Evolutionary conservation across 352 stramenopile genomes (phyloP).

Genomic region (Pythium volutum): DNA sequence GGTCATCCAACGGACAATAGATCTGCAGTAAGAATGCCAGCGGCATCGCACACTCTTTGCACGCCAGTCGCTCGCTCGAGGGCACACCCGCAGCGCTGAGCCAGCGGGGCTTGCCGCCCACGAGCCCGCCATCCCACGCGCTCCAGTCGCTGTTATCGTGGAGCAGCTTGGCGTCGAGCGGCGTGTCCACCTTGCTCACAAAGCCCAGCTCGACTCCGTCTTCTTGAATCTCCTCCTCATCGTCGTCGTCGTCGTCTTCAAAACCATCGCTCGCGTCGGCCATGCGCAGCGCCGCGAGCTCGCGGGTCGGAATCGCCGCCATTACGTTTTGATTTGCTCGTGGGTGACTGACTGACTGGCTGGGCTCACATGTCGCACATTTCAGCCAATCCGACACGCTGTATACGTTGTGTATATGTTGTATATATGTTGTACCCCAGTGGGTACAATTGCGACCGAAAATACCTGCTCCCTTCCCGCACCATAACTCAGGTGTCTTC

Average conservation of each 20-base stretch:
- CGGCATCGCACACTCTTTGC: slow-evolving; percentile 38
- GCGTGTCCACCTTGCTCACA: slow-evolving; percentile 36
- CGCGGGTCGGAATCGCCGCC: slow-evolving; percentile 7
- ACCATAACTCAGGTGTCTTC: background rate
- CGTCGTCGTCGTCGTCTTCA: slow-evolving; percentile 32
- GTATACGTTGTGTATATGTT: slow-evolving; percentile 20
- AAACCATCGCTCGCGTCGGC: slow-evolving; percentile 23
- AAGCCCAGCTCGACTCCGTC: slow-evolving; percentile 78
- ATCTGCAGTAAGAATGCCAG: slow-evolving; percentile 89
- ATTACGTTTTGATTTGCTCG: background rate
- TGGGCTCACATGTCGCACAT: slow-evolving; percentile 10
- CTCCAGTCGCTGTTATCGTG: slow-evolving; percentile 68
- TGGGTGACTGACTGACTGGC: background rate
- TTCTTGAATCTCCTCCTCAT: slow-evolving; percentile 26
- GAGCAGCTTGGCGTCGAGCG: slow-evolving; percentile 29
- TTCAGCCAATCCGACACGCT: slow-evolving; percentile 19
- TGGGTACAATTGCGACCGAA: slow-evolving; percentile 7
- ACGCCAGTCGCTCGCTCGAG: slow-evolving; percentile 42
- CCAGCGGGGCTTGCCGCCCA: slow-evolving; percentile 88
- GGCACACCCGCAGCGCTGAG: slow-evolving; percentile 64
- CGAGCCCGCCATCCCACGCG: slow-evolving; percentile 92
- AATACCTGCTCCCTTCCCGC: background rate
- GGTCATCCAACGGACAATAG: slow-evolving; percentile 91
- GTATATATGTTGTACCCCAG: slow-evolving; percentile 2
- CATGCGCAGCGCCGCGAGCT: slow-evolving; percentile 19